A percentile compares a stretch with the other conserved stretches of the same genome.
Conservation (phyloP, 2,329 filamentous ascomycete species). For the Fonsecaea nubica region DNA sequence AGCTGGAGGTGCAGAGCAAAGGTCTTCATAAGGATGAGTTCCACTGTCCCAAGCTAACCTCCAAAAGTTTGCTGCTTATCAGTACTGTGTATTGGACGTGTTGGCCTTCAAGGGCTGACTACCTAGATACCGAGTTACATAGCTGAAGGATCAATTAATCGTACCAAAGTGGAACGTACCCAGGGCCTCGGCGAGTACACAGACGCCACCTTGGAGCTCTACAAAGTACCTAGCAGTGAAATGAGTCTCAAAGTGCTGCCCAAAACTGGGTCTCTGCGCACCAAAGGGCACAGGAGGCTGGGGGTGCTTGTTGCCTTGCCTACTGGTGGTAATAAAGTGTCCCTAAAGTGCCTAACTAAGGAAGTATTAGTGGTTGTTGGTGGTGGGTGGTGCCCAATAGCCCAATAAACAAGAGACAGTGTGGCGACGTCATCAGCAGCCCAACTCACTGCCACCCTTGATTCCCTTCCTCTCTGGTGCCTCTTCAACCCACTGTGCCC, state of each 20-base stretch:
- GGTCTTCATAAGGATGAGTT: not conserved
- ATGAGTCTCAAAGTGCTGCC: conserved; percentile 7
- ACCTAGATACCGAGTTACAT: no score
- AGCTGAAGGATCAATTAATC: not conserved
- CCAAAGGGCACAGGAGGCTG: conserved; percentile 2
- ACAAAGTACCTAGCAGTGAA: conserved; percentile 11
- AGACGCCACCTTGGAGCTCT: not conserved
- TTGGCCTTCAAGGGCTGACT: not conserved
- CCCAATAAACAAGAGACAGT: conserved; percentile 12
- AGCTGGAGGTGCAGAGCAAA: not conserved
- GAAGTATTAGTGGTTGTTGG: no score
- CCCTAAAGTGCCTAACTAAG: no score
- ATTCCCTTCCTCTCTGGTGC: not conserved
- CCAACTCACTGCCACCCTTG: conserved; percentile 25
- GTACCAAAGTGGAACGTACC: not conserved
- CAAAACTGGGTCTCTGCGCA: conserved; percentile 4
- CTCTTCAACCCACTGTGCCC: not conserved
- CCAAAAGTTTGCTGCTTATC: not conserved
- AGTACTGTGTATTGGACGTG: not conserved
- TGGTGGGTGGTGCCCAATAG: conserved; percentile 11
- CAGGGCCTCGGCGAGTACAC: not conserved
- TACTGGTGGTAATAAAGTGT: not conserved
- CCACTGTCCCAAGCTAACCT: not conserved
- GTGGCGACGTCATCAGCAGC: conserved; percentile 29
- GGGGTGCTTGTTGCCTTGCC: conserved; percentile 3